These are phyloP conservation scores for Ensete ventricosum DNA, from an alignment of 176 grass and related monocot genomes.

Conservation along the genomic window DNA sequence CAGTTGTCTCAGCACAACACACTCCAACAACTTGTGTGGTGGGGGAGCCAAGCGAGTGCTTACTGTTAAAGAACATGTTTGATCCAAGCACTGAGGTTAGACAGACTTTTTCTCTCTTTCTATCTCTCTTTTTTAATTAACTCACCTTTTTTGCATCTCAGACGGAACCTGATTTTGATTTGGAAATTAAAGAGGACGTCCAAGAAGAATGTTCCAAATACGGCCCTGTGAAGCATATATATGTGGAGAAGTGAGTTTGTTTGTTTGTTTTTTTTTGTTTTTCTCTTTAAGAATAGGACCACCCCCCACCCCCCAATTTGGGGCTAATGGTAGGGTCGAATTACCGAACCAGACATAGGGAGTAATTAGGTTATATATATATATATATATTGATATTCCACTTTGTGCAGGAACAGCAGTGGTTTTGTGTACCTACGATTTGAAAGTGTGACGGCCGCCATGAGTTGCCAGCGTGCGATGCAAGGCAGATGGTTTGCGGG, in stretches of 20 bases:
- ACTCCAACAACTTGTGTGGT: background rate
- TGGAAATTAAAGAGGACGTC: constrained; percentile 23
- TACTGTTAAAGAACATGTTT: constrained; percentile 24
- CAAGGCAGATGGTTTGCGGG: constrained; percentile 23
- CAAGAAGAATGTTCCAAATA: constrained; percentile 22
- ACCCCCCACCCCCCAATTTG: too few relatives aligned
- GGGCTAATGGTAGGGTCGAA: too few relatives aligned
- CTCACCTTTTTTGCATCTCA: background rate
- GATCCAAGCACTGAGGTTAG: constrained; percentile 17
- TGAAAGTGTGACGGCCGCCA: constrained; percentile 9
- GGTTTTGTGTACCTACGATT: constrained; percentile 20
- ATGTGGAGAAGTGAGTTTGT: constrained; percentile 12
- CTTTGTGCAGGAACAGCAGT: constrained; percentile 8
- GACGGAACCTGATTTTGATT: constrained; percentile 24
- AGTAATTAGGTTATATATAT: too few relatives aligned
- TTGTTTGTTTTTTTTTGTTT: too few relatives aligned
- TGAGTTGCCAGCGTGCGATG: constrained; percentile 6
- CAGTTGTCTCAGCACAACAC: background rate
- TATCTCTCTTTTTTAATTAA: too few relatives aligned
- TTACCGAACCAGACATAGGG: too few relatives aligned
- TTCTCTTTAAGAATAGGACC: too few relatives aligned
- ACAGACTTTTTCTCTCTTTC: background rate
- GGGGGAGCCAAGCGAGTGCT: constrained; percentile 10
- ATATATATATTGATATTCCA: background rate
- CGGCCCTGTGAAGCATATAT: constrained; percentile 10